A percentile compares a stretch with the other conserved stretches of the same genome.
Conservation (phyloP, 1,139 yeast species). For the Hanseniaspora sp. region DNA sequence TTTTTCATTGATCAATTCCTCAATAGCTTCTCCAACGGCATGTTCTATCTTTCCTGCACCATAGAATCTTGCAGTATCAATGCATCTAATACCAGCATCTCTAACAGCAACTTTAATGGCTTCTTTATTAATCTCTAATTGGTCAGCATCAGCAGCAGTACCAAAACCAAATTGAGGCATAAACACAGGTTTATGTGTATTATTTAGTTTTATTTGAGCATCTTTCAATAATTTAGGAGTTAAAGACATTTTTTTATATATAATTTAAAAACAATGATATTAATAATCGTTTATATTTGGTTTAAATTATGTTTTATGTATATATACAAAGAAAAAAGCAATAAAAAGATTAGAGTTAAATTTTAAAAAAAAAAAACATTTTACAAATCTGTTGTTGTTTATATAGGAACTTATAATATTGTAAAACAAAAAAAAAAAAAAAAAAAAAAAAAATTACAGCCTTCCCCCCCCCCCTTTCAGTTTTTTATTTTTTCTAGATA, state of each 20-base stretch:
- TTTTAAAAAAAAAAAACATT: too few species aligned
- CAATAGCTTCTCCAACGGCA: conserved; percentile 41
- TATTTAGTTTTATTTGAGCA: conserved; percentile 36
- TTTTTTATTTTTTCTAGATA: too few species aligned
- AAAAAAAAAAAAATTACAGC: too few species aligned
- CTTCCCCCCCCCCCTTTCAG: too few species aligned
- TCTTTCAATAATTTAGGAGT: conserved; percentile 22
- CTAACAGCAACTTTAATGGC: conserved; percentile 40
- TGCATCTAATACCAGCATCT: conserved; percentile 40
- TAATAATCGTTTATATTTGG: too few species aligned
- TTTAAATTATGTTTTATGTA: too few species aligned
- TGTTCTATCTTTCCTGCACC: conserved; percentile 35
- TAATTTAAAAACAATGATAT: too few species aligned
- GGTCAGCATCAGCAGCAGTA: conserved; percentile 40
- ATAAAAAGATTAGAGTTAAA: too few species aligned
- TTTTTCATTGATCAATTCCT: conserved; percentile 40
- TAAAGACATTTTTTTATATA: conserved; percentile 13
- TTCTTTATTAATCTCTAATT: conserved; percentile 26
- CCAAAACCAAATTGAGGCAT: conserved; percentile 56
- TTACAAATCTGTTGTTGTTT: too few species aligned
- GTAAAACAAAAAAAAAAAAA: too few species aligned
- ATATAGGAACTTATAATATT: too few species aligned
- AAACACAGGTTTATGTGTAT: conserved; percentile 31
- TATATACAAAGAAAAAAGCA: too few species aligned
- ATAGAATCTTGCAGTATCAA: conserved; percentile 47